phyloP scores from a whole-genome alignment of 768 basidiomycete genomes.

The Candolleomyces eurysporus region DNA sequence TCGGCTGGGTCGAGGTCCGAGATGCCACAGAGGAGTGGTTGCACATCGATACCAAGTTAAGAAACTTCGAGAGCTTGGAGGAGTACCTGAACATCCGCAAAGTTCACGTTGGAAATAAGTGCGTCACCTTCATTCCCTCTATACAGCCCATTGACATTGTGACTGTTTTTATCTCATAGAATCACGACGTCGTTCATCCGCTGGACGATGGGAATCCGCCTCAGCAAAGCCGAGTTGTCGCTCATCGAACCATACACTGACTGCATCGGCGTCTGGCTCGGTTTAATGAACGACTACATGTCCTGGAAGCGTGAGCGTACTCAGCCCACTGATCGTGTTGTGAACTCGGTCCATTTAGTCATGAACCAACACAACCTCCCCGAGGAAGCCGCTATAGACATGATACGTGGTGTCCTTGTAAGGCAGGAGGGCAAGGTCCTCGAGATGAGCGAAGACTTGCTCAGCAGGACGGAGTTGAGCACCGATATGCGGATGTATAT shows the following conservation, averaged over 20 bases:
- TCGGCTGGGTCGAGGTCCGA: conserved; percentile 2
- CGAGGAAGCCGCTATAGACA: not conserved
- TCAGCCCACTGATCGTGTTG: conserved; percentile 1
- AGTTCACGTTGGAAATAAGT: conserved; percentile 3
- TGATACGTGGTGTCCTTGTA: not conserved
- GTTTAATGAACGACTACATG: conserved; percentile 1
- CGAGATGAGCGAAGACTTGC: not conserved
- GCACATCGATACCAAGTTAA: not conserved
- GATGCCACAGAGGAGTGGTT: conserved; percentile 2
- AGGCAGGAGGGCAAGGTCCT: not conserved
- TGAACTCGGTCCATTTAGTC: not conserved
- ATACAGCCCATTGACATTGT: not conserved
- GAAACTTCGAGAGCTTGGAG: not conserved
- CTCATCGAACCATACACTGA: not conserved
- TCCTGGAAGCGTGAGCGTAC: conserved; percentile 3
- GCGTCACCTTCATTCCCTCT: not conserved
- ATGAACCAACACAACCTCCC: not conserved
- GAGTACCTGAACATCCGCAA: conserved; percentile 1
- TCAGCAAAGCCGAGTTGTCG: not conserved
- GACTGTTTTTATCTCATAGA: not conserved
- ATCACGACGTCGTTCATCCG: not conserved
- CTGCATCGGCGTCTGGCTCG: conserved; percentile 1
- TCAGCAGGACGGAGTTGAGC: not conserved
- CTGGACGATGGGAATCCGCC: not conserved
- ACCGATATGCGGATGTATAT: not conserved